Evolutionary conservation across 805 yeast genomes (phyloP).

Genomic region (Yamadazyma ubonensis): DNA sequence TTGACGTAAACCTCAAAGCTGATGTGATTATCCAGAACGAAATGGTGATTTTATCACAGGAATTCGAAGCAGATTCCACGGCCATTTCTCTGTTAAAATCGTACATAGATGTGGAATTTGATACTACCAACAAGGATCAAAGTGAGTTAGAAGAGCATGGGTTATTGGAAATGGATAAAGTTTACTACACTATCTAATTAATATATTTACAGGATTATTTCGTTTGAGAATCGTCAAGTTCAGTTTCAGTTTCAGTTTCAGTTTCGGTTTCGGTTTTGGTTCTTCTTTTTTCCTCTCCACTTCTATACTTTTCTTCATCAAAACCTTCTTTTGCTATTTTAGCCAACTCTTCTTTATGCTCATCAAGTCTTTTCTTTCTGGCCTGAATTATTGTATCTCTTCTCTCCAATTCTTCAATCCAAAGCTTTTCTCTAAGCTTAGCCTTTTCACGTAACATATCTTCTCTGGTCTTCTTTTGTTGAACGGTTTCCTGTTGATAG

Average conservation of each 20-base stretch:
- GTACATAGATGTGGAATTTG: slow-evolving; percentile 1
- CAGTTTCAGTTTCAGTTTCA: not conserved
- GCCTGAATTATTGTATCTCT: slow-evolving; percentile 72
- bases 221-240: not conserved
- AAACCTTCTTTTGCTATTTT: slow-evolving; percentile 37
- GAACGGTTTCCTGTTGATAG: slow-evolving; percentile 53
- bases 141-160: not conserved
- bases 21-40: slow-evolving; percentile 1
- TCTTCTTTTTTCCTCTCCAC: slow-evolving; percentile 9
- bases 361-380: slow-evolving; percentile 66
- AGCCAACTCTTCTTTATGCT: slow-evolving; percentile 48
- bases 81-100: not conserved
- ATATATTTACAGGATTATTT: not conserved
- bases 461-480: slow-evolving; percentile 53
- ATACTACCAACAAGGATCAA: not conserved
- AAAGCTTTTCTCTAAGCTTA: slow-evolving; percentile 74
- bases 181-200: not conserved
- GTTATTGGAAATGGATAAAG: not conserved
- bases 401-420: slow-evolving; percentile 90
- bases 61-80: not conserved
- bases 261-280: not conserved
- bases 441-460: slow-evolving; percentile 75
- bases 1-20: slow-evolving; percentile 2
- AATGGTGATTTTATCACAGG: not conserved
- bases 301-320: slow-evolving; percentile 21